Conservation (phyloP, 2,329 filamentous ascomycete genomes). For the Ophiostoma quercus region DNA sequence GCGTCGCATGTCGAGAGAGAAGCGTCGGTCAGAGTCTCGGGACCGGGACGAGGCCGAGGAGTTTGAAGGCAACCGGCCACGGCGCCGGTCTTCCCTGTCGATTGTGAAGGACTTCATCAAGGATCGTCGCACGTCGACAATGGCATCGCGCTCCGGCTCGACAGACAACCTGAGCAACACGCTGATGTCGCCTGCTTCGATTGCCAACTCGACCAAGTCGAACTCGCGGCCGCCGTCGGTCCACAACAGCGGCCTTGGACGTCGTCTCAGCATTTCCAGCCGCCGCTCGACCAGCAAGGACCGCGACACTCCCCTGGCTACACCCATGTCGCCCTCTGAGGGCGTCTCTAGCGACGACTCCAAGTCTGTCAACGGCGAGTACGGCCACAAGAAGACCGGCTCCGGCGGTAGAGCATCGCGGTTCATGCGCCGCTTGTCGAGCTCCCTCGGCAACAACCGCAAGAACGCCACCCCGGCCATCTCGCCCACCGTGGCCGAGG, state of each 20-base stretch:
- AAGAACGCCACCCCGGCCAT: constrained; percentile 45
- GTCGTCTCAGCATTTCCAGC: constrained; percentile 61
- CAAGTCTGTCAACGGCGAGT: not conserved
- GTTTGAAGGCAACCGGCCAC: constrained; percentile 29
- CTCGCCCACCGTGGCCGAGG: constrained; percentile 49
- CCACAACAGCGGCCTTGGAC: constrained; percentile 49
- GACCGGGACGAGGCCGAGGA: constrained; percentile 30
- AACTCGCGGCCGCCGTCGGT: constrained; percentile 46
- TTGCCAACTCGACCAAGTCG: constrained; percentile 37
- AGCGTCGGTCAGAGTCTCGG: constrained; percentile 36
- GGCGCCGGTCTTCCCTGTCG: constrained; percentile 54
- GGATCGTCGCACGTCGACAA: constrained; percentile 47
- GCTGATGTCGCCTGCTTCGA: constrained; percentile 29
- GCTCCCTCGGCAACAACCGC: constrained; percentile 44
- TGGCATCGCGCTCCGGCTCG: constrained; percentile 31
- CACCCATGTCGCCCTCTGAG: constrained; percentile 41
- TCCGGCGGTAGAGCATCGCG: constrained; percentile 43
- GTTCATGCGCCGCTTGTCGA: constrained; percentile 56
- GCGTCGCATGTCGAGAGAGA: constrained; percentile 43
- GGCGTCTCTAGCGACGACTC: constrained; percentile 44
- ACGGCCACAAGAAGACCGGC: constrained; percentile 35
- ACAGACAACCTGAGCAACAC: constrained; percentile 30
- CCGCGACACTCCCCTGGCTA: constrained; percentile 29
- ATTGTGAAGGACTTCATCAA: constrained; percentile 59
- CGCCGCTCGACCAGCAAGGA: constrained; percentile 48